Evolutionary conservation across 352 stramenopile genomes (phyloP), one percentile per base, ranked within the genome.

Genomic region (Phytophthora pistaciae): DNA sequence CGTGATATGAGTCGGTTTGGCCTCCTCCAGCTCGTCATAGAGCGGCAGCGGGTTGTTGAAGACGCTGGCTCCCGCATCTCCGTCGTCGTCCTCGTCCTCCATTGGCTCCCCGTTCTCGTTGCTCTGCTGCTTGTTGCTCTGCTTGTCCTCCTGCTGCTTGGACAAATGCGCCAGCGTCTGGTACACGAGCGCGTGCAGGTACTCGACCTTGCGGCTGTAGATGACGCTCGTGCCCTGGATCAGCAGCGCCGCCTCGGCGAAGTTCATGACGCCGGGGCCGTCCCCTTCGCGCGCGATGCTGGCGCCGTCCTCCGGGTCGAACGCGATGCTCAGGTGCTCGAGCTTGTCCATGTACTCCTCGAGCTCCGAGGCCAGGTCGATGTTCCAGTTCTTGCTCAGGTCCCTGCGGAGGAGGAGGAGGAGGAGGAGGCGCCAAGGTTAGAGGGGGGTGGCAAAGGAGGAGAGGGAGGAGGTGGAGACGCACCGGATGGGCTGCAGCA

Each of bases 131-230:
- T 31, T 27, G 36, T 14, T 18, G 18, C 64, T 27, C 21, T 70
- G 57, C n/a, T 55, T 56, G n/a, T 79, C 62, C 56, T 89, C 72
- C 27, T 92, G 75, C 40, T 91, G 84, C 54, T 83, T 84, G 31
- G 80, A 85, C 40, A 94, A 69, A 55, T 98, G 91, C 50, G 95
- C 81, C 20, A 98, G 76, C 42, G 92, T 93, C 63, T 98, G 90
- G 75, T 96, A 97, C 56, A 98, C 94, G 1, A 98, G 80, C 38
- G 88, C 84, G 75, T 99, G 95, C 3, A 98, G 77, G 68, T 98
- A 98, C 77, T 99, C 94, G 40, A 98, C 95, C 74, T 99, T 99
- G 68, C 94, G 91, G 64, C 91, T 96, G 84, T 99, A 98, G 55
- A 98, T 95, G 83, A 97, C 80, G 18, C 85, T 93, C 53, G 94